Evolutionary conservation across 352 stramenopile genomes (phyloP).

Genomic region (Aphanomyces invadans): DNA sequence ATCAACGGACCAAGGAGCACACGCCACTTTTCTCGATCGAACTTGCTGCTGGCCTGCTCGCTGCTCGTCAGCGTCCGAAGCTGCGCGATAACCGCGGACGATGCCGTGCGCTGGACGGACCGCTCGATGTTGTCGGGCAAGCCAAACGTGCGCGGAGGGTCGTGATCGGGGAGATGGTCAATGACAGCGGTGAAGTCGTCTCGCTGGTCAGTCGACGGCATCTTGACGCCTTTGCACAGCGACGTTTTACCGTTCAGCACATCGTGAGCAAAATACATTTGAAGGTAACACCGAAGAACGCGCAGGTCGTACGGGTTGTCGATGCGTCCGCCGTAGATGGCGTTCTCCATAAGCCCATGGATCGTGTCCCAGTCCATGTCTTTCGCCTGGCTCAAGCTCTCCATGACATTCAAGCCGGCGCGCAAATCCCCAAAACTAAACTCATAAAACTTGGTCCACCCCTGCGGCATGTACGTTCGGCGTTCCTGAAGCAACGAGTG

Average conservation of each 20-base stretch:
- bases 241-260: conserved; percentile 56
- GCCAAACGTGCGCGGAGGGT: conserved; percentile 82
- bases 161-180: conserved; percentile 56
- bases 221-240: conserved; percentile 57
- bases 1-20: conserved; percentile 83
- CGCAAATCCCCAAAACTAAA: conserved; percentile 92
- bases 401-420: conserved; percentile 88
- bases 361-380: conserved; percentile 87
- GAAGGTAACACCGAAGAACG: conserved; percentile 84
- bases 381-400: conserved; percentile 46
- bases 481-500: conserved; percentile 80
- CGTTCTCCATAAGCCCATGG: conserved; percentile 92
- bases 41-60: conserved; percentile 52
- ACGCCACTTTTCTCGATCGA: conserved; percentile 89
- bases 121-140: conserved; percentile 93
- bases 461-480: conserved; percentile 92
- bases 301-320: conserved; percentile 90
- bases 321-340: conserved; percentile 91
- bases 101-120: conserved; percentile 87
- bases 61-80: conserved; percentile 77
- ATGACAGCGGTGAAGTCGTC: conserved; percentile 66
- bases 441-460: conserved; percentile 96
- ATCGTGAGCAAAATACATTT: conserved; percentile 80
- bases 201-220: conserved; percentile 54
- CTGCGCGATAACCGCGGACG: conserved; percentile 72